Base-by-base conservation (phyloP, 2,329 filamentous ascomycete species). In the Cordyceps sp. region DNA sequence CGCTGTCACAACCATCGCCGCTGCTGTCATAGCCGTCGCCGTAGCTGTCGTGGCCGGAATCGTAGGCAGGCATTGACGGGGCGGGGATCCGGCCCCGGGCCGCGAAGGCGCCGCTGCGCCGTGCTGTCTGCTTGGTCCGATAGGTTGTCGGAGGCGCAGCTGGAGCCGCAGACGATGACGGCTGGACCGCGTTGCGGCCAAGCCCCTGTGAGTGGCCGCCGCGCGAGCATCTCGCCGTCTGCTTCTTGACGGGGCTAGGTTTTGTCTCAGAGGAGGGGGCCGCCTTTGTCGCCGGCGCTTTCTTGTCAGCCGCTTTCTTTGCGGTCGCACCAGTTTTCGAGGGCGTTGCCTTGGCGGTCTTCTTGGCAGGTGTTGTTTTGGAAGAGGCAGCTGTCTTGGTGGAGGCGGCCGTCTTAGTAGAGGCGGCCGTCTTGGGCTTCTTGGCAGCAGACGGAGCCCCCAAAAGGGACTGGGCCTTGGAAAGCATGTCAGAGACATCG, bases 91-190 rank as follows among this genome's bases (percentile, higher is more conserved):
- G 43, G 12, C 47, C 45, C 10, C 41, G 32, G 17, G 38, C 40
- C 26, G 34, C 15, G 14, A 40, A 46, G 4, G 42, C 33, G 21
- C 42, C 39, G 30, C 46, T 34, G 28, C 48, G 48, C 33, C 47
- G 44, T 12, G 51, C 52, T 0, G 36, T 46, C 26, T 45, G 44
- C 20, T 37, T 43, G n/a, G n/a, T n/a, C n/a, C n/a, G n/a, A n/a
- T n/a, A n/a, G n/a, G n/a, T n/a, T 2, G 32, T 32, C 21, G 29
- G 34, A 6, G 33, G 23, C 23, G 19, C 12, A 10, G 34, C 18
- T 7, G 26, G 14, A 2, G 30, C 18, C 17, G 39, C 24, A 6
- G 37, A 33, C 9, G 34, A 6, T 9, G 30, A 32, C n/a, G 6
- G 24, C 6, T 20, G 29, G 13, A 10, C 14, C 14, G 21, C 36